Base-by-base conservation (phyloP, 2,329 filamentous ascomycete species). In the Endocalyx cinctus region DNA sequence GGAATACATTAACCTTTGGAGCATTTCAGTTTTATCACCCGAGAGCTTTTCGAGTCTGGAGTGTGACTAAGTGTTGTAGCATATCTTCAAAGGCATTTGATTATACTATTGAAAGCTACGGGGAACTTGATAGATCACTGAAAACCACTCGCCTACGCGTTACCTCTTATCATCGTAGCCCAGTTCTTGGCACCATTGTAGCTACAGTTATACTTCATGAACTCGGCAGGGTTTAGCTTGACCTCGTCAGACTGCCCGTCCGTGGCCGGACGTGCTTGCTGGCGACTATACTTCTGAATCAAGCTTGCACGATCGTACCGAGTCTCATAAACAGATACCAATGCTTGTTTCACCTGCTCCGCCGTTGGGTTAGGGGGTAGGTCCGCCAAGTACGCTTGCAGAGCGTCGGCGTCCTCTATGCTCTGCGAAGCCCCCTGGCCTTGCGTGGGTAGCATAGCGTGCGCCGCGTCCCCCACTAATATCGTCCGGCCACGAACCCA, bases 241-340 rank as follows among this genome's bases (percentile, higher is more conserved):
- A 64, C 46, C 35, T 49, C 52, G 7, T 42, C 53, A 23, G 47
- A 50, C 1, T 48, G 50, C 19, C 50, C 42, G 8, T 56, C 59
- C 1, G 59, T 60, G 1, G 55, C 61, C 6, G 62, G 59, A 25
- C 45, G 55, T 4, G 60, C 62, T 5, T 60, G 52, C 29, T 67
- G 56, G 16, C 64, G 58, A 40, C 59, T 65, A 33, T 64, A 65
- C 12, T 42, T 37, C 40, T 67, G 64, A 10, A 67, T 62, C 15
- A 62, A 38, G 17, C 45, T 60, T 1, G 60, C 62, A 18, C 64
- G 51, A 10, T 59, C 54, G 41, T 60, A 58, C 5, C 60, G 47
- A 13, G 44, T 50, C 5, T 44, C 33, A 17, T 54, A 50, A 7
- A 54, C 38, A 7, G 40, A 22, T 5, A 34, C 17, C 17, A 57